These are phyloP conservation scores for Smittium mucronatum DNA, from an alignment of 371 early-diverging fungal genomes.

Conservation along the genomic window DNA sequence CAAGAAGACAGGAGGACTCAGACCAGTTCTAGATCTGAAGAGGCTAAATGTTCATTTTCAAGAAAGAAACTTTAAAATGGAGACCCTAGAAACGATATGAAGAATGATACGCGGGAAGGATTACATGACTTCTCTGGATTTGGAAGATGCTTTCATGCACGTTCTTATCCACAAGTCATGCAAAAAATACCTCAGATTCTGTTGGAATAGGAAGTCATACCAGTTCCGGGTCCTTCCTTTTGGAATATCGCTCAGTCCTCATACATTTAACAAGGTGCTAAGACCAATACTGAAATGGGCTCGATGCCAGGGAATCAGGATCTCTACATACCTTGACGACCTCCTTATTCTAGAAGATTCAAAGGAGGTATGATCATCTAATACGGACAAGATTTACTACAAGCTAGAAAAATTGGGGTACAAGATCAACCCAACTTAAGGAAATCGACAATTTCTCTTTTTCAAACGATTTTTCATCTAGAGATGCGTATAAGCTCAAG, in stretches of 20 bases:
- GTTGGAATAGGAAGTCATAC: constrained; percentile 34
- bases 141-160: constrained; percentile 32
- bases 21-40: constrained; percentile 26
- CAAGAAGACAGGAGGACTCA: constrained; percentile 9
- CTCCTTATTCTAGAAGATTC: constrained; percentile 18
- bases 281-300: constrained; percentile 27
- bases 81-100: constrained; percentile 26
- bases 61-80: constrained; percentile 18
- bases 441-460: constrained; percentile 23
- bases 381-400: constrained; percentile 16
- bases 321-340: constrained; percentile 33
- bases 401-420: constrained; percentile 24
- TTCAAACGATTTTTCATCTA: constrained; percentile 27
- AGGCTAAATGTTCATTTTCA: constrained; percentile 25
- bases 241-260: constrained; percentile 35
- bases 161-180: constrained; percentile 25
- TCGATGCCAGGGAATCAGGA: constrained; percentile 22
- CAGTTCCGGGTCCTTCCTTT: constrained; percentile 34
- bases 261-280: constrained; percentile 35
- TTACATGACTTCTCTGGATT: constrained; percentile 23
- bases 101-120: constrained; percentile 19
- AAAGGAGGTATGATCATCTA: constrained; percentile 5
- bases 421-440: constrained; percentile 23
- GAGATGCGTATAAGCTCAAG: constrained; percentile 29
- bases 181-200: constrained; percentile 30